A percentile compares a stretch with the other conserved stretches of the same genome.
Conservation (phyloP, 805 yeast species). For the Candida jianshihensis region DNA sequence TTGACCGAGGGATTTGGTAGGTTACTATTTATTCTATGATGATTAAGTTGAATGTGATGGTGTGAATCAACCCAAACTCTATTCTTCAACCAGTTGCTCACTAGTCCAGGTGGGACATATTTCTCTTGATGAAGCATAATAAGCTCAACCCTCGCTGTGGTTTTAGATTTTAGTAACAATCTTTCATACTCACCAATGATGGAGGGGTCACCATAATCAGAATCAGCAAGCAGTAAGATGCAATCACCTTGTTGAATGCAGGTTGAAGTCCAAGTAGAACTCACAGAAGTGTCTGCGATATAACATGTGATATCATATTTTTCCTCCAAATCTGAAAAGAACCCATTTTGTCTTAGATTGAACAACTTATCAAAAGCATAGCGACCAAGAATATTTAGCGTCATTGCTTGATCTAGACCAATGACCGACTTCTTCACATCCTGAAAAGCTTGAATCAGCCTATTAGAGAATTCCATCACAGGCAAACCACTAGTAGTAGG, state of each 20-base stretch:
- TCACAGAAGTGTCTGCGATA: slow-evolving; percentile 77
- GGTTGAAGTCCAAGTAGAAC: slow-evolving; percentile 84
- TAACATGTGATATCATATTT: slow-evolving; percentile 82
- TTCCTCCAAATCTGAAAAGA: slow-evolving; percentile 87
- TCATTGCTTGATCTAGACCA: slow-evolving; percentile 76
- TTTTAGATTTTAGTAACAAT: slow-evolving; percentile 62
- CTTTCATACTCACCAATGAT: slow-evolving; percentile 83
- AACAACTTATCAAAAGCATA: slow-evolving; percentile 91
- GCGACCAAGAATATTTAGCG: slow-evolving; percentile 74
- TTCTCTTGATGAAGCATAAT: slow-evolving; percentile 79
- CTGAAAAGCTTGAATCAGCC: slow-evolving; percentile 62
- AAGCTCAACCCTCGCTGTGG: slow-evolving; percentile 83
- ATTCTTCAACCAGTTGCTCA: slow-evolving; percentile 76
- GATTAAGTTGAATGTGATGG: slow-evolving; percentile 78
- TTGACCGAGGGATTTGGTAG: slow-evolving; percentile 13
- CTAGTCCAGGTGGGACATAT: slow-evolving; percentile 77
- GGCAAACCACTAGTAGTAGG: slow-evolving; percentile 83
- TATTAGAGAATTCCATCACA: slow-evolving; percentile 75
- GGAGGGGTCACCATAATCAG: slow-evolving; percentile 47
- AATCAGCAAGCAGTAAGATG: slow-evolving; percentile 82
- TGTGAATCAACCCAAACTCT: slow-evolving; percentile 90
- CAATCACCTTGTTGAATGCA: slow-evolving; percentile 96
- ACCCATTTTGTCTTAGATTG: slow-evolving; percentile 78
- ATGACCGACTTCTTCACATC: slow-evolving; percentile 68
- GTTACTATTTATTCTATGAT: slow-evolving; percentile 6